A percentile compares a stretch with the other conserved stretches of the same genome.
phyloP scores from a whole-genome alignment of 129 eudicot genomes.

The Escallonia herrerae region DNA sequence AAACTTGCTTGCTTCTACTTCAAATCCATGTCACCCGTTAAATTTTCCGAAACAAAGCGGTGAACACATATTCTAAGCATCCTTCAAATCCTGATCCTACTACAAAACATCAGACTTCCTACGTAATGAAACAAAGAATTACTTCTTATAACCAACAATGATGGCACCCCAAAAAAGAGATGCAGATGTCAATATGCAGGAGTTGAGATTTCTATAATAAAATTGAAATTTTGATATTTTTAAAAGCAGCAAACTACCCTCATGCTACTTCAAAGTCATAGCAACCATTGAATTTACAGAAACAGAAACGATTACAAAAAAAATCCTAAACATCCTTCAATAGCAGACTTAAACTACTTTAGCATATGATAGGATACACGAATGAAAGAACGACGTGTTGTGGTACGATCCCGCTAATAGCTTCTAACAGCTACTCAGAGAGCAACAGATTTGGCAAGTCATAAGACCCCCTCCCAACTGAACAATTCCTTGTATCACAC shows the following conservation, averaged over 20 bases:
- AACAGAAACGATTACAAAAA: neutral
- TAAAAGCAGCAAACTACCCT: neutral
- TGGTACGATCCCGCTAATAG: neutral
- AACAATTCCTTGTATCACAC: constrained; percentile 19
- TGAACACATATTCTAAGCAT: too few species aligned
- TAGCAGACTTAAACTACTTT: constrained; percentile 3
- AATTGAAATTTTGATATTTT: neutral
- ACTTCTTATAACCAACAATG: too few species aligned
- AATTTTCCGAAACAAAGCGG: too few species aligned
- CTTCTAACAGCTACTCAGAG: neutral
- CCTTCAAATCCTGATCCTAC: too few species aligned
- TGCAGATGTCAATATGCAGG: too few species aligned
- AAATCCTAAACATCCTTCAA: neutral
- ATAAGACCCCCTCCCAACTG: neutral
- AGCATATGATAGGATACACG: constrained; percentile 13
- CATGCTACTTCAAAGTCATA: constrained; percentile 3
- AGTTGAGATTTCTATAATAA: too few species aligned
- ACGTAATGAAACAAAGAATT: too few species aligned
- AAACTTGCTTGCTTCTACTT: too few species aligned
- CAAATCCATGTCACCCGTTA: too few species aligned
- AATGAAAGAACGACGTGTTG: neutral
- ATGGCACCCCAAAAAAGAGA: too few species aligned
- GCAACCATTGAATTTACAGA: constrained; percentile 6
- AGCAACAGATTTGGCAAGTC: constrained; percentile 1
- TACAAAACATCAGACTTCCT: too few species aligned